These are phyloP conservation scores for Xylariaceae sp. DNA, from an alignment of 2,329 filamentous ascomycete species.

Conservation along the genomic window DNA sequence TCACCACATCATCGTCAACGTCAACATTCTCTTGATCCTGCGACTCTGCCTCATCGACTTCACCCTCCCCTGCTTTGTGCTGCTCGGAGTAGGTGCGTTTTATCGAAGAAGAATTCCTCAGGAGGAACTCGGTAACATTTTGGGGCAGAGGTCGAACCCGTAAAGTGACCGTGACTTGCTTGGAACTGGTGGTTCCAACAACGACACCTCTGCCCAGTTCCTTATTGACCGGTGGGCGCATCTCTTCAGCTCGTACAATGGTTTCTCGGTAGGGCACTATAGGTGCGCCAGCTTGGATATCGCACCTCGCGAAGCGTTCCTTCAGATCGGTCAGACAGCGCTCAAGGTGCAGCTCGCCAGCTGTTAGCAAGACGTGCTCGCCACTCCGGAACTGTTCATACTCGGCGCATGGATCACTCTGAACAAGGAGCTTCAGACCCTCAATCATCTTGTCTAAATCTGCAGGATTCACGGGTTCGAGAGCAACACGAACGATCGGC, in stretches of 20 bases:
- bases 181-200: conserved; percentile 70
- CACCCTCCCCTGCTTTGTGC: conserved; percentile 43
- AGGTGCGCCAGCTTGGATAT: conserved; percentile 87
- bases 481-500: conserved; percentile 89
- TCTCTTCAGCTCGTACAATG: conserved; percentile 81
- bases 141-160: conserved; percentile 73
- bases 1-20: conserved; percentile 53
- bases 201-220: conserved; percentile 81
- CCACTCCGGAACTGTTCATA: conserved; percentile 91
- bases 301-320: conserved; percentile 88
- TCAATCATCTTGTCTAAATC: conserved; percentile 94
- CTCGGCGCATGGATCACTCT: conserved; percentile 91
- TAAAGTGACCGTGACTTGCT: conserved; percentile 73
- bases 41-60: conserved; percentile 30
- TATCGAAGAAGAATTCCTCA: conserved; percentile 73
- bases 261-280: conserved; percentile 96
- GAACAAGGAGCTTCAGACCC: conserved; percentile 79
- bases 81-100: conserved; percentile 72
- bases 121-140: conserved; percentile 76
- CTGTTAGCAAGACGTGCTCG: conserved; percentile 91
- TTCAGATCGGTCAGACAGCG: conserved; percentile 87
- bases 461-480: conserved; percentile 87
- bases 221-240: conserved; percentile 81
- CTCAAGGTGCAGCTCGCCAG: conserved; percentile 90
- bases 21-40: conserved; percentile 39